Evolutionary conservation across 164 flowering plant genomes (phyloP).

Genomic region (Macadamia tetraphylla): DNA sequence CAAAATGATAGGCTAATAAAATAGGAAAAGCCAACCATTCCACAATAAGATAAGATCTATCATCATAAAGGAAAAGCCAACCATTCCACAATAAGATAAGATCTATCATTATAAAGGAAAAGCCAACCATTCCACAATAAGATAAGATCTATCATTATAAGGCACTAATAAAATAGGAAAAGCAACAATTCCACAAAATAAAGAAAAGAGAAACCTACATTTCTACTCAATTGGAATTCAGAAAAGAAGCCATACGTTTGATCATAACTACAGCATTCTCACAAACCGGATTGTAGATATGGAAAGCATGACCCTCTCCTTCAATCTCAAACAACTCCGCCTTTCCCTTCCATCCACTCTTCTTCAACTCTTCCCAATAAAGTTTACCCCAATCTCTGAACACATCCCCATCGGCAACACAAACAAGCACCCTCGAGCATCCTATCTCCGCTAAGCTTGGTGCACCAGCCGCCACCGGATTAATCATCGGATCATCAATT

Average conservation of each 20-base stretch:
- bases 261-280: background rate
- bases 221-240: background rate
- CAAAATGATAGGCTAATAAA: too few relatives aligned
- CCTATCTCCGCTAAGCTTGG: slow-evolving; percentile 3
- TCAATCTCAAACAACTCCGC: slow-evolving; percentile 16
- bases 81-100: too few relatives aligned
- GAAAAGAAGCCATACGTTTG: background rate
- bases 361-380: slow-evolving; percentile 14
- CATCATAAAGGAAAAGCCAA: too few relatives aligned
- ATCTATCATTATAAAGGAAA: too few relatives aligned
- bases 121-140: too few relatives aligned
- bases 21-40: too few relatives aligned
- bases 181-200: too few relatives aligned
- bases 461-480: background rate
- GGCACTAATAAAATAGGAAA: too few relatives aligned
- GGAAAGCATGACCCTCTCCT: slow-evolving; percentile 16
- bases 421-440: slow-evolving; percentile 16
- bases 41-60: too few relatives aligned
- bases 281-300: slow-evolving; percentile 2
- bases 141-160: too few relatives aligned
- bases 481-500: background rate
- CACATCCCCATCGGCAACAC: slow-evolving; percentile 13
- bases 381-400: slow-evolving; percentile 9
- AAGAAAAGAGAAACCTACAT: too few relatives aligned
- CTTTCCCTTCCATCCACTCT: slow-evolving; percentile 21